phyloP scores from a whole-genome alignment of 495 filamentous ascomycete genomes.

The Copromyces sp. region DNA sequence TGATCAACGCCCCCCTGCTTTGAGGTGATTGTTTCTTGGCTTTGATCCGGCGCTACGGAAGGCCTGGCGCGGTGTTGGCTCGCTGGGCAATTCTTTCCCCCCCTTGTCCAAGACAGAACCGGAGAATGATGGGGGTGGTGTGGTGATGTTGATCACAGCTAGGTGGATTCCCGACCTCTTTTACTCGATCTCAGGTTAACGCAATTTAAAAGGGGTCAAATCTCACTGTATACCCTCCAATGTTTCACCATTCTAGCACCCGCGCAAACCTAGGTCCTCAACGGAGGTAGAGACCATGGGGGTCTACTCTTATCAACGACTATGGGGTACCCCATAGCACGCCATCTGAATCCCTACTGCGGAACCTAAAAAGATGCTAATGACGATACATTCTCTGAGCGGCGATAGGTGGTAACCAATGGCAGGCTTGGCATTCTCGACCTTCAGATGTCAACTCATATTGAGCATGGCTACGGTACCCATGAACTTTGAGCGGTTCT shows the following conservation, averaged over 20 bases:
- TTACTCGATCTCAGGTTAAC: constrained; percentile 11
- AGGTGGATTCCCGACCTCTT: constrained; percentile 8
- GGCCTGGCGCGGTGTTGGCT: background rate
- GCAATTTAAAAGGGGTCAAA: background rate
- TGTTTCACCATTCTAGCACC: background rate
- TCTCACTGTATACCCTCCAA: background rate
- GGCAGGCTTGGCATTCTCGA: background rate
- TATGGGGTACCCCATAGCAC: background rate
- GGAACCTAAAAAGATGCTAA: background rate
- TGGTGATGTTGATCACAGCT: constrained; percentile 3
- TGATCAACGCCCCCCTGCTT: background rate
- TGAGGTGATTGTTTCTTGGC: background rate
- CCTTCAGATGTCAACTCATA: background rate
- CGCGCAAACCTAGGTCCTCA: background rate
- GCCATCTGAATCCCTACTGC: background rate
- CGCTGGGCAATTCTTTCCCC: background rate
- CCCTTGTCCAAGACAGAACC: background rate
- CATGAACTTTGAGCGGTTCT: background rate
- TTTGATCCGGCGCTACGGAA: background rate
- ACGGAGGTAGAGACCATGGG: background rate
- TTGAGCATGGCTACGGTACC: background rate
- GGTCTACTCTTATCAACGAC: background rate
- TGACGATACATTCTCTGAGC: background rate
- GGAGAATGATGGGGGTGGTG: background rate
- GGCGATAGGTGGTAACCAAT: background rate